Evolutionary conservation across 2,329 filamentous ascomycete species (phyloP), one percentile per base, ranked within the genome.

Genomic region (Aureobasidium mangrovei): DNA sequence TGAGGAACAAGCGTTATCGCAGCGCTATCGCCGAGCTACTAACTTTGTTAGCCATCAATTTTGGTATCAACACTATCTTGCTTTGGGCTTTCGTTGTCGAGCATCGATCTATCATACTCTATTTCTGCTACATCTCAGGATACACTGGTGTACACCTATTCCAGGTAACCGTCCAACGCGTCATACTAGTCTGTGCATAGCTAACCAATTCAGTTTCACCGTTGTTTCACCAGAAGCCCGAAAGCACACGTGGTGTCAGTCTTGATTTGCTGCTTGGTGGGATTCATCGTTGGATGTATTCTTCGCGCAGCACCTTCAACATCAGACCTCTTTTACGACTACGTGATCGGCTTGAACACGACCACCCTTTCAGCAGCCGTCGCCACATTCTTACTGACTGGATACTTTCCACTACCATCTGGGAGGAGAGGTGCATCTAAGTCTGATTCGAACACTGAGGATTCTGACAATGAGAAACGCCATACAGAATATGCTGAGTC

Each of bases 141-240:
- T 59, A 59, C 41, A 59, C 57, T 27, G 55, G 52, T 28, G 57
- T 56, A 8, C 51, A 54, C 10, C 29, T 59, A n/a, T 59, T 57
- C 48, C 57, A 54, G 53, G 53, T 54, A 41, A 4, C 10, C 24
- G 4, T 7, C 12, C 10, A 27, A 4, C 10, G 12, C 40, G 8
- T 42, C 4, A 26, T 41, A 8, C 10, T n/a, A 18, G 18, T 18
- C 18, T 9, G 36, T 27, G 5, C 32, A 31, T 36, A 33, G 24
- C 31, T 29, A 8, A 7, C 32, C 32, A 7, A 47, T 12, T 8
- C 2, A 59, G 47, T 59, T 59, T 53, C 39, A 59, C 38, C 51
- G 57, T 9, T 59, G 57, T 40, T 59, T 59, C 35, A 57, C 57
- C 4, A 48, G 40, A 27, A 42, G 46, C 12, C 36, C 57, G 4